Percentiles rank a stretch among this genome's conserved stretches.
These are phyloP conservation scores for Castanea crenata DNA, from an alignment of 306 rosid genomes.

Conservation along the genomic window DNA sequence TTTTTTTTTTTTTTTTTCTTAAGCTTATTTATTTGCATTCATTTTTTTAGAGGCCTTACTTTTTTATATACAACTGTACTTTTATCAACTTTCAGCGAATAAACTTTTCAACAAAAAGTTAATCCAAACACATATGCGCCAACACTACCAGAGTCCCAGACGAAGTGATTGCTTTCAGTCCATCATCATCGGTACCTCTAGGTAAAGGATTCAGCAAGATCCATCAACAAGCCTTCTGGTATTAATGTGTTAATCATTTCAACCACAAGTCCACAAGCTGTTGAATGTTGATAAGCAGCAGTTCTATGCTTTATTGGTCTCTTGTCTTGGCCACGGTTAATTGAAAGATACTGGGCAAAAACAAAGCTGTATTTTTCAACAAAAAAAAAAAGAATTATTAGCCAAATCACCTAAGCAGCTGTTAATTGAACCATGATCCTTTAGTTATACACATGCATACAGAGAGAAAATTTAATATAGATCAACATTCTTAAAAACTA, in stretches of 20 bases:
- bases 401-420: neutral
- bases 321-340: neutral
- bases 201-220: neutral
- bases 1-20: too few species aligned
- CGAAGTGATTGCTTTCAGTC: neutral
- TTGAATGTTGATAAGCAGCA: neutral
- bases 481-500: too few species aligned
- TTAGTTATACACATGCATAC: neutral
- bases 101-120: too few species aligned
- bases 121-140: too few species aligned
- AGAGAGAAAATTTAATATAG: too few species aligned
- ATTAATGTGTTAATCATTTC: neutral
- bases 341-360: constrained; percentile 33
- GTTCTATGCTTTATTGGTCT: constrained; percentile 1
- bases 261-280: neutral
- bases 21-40: too few species aligned
- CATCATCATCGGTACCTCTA: too few species aligned
- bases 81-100: too few species aligned
- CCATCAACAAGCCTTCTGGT: neutral
- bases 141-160: neutral
- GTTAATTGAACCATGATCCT: neutral
- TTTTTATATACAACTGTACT: too few species aligned
- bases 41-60: too few species aligned
- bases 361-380: constrained; percentile 23
- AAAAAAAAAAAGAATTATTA: neutral